Percentiles rank a stretch among this genome's conserved stretches.
Conservation (phyloP, 345 rosid genomes). For the Aethionema arabicum region DNA sequence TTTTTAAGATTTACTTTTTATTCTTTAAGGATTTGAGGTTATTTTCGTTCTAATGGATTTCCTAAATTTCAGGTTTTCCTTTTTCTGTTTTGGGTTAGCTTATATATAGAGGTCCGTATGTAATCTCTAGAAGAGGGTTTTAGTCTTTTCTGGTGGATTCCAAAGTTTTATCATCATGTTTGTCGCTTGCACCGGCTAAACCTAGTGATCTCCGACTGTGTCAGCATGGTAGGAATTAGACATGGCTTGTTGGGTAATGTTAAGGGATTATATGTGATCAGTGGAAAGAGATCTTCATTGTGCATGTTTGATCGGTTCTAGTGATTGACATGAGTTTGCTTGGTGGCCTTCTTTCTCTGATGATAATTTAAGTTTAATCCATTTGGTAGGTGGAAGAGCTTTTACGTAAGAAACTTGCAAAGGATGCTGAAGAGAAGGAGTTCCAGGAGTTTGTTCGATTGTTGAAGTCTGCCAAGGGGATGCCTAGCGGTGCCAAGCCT, state of each 20-base stretch:
- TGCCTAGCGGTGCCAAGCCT: conserved; percentile 67
- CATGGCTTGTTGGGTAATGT: conserved; percentile 20
- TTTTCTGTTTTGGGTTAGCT: too few species aligned
- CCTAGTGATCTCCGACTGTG: too few species aligned
- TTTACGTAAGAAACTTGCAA: conserved; percentile 56
- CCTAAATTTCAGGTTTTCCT: too few species aligned
- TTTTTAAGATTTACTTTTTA: too few species aligned
- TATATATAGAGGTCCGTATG: too few species aligned
- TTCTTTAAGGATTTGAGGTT: too few species aligned
- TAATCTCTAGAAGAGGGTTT: too few species aligned
- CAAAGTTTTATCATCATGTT: too few species aligned
- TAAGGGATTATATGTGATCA: conserved; percentile 24
- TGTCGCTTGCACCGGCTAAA: too few species aligned
- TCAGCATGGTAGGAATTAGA: not conserved
- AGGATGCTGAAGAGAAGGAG: conserved; percentile 79
- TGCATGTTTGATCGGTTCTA: conserved; percentile 19
- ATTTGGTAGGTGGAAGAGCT: conserved; percentile 75
- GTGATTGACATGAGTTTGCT: conserved; percentile 7
- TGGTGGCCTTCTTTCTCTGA: conserved; percentile 12
- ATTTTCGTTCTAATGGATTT: too few species aligned
- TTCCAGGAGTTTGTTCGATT: conserved; percentile 67
- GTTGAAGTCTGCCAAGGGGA: conserved; percentile 66
- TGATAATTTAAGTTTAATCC: not conserved
- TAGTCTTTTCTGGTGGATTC: too few species aligned
- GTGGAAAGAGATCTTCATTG: conserved; percentile 15